Evolutionary conservation across 108 stramenopile species (phyloP).

Genomic region (Cyclotella cryptica): DNA sequence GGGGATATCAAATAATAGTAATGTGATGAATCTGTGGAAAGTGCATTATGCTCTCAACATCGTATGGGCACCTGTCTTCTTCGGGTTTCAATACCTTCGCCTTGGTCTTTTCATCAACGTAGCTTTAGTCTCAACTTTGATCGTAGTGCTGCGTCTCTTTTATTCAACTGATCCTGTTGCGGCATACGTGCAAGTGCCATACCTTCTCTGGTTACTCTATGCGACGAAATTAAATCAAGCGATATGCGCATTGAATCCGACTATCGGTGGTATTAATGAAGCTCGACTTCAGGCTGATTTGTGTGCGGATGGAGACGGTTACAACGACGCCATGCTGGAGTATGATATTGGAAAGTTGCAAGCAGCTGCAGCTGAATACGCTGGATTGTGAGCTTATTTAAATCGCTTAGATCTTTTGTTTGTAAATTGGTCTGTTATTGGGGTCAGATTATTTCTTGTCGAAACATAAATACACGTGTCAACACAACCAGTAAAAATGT

Average conservation of each 20-base stretch:
- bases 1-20: neutral
- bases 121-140: conserved; percentile 50
- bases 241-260: conserved; percentile 68
- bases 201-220: conserved; percentile 65
- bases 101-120: conserved; percentile 53
- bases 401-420: neutral
- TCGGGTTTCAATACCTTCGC: conserved; percentile 59
- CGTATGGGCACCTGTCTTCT: conserved; percentile 73
- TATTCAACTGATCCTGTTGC: conserved; percentile 36
- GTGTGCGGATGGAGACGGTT: conserved; percentile 32
- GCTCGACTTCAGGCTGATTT: conserved; percentile 64
- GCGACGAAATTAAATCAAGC: conserved; percentile 62
- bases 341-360: conserved; percentile 55
- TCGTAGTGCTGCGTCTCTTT: conserved; percentile 47
- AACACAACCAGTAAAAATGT: no score
- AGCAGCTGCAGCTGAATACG: conserved; percentile 49
- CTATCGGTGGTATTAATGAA: conserved; percentile 55
- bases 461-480: no score
- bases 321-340: conserved; percentile 69
- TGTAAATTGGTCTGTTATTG: neutral
- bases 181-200: conserved; percentile 65
- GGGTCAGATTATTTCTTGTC: no score
- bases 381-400: conserved; percentile 24
- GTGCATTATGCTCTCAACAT: conserved; percentile 64
- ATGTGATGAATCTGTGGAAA: conserved; percentile 41